Base-by-base conservation (phyloP, 495 filamentous ascomycete genomes). In the Poronia punctata region DNA sequence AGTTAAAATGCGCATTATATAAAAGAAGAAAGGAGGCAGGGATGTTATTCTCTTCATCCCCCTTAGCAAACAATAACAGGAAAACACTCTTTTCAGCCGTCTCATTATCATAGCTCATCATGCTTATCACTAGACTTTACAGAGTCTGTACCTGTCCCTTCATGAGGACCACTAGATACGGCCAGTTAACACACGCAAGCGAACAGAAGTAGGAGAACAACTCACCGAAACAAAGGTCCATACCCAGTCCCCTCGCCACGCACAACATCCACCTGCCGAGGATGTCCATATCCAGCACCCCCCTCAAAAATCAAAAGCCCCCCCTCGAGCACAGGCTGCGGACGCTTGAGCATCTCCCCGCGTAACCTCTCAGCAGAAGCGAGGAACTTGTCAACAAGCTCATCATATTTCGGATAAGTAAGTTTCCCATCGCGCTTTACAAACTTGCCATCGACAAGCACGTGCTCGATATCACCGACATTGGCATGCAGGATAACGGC, bases 401-500 rank as follows among this genome's bases (percentile, higher is more conserved):
- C 49, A 5, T 31, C 45, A 25, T 61, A 67, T 11, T 40, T 34
- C 18, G 34, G 40, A 11, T 52, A 51, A 1, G 46, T 48, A 7
- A 68, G 33, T 46, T 57, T 63, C 7, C 56, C 48, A 19, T 64
- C 57, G 18, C 61, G 44, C 45, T 71, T 71, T 30, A 38, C 27
- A 19, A 66, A 66, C 48, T 56, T 42, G 18, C 71, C 71, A 47
- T 69, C 66, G 1, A 74, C 66, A 20, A 74, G 41, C 8, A 75
- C 71, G 24, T 61, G 52, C 25, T 65, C 52, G 18, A 76, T 51
- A 42, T 76, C 70, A 1, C 64, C 68, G 7, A 68, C 60, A 23
- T 58, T 67, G 1, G 66, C 60, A 38, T 75, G 72, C 36, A 76
- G 46, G 3, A 76, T 58, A 7, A 76, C 57, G 1, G 72, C 72